Evolutionary conservation across 176 grass and related monocot genomes (phyloP).

Genomic region (Triticum turgidum): DNA sequence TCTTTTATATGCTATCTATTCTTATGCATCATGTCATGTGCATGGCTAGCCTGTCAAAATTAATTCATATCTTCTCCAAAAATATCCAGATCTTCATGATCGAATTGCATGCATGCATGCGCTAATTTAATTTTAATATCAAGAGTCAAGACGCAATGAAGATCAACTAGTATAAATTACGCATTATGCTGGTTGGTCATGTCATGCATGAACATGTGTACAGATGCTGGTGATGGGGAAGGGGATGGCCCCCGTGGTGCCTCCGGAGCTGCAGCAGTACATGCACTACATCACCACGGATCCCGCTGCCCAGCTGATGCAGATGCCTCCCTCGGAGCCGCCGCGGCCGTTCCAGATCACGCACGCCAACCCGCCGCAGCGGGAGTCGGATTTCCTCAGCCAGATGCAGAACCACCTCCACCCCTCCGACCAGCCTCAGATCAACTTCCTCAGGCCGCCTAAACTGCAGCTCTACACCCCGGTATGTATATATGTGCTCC

Average conservation of each 20-base stretch:
- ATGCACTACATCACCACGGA: slow-evolving; percentile 52
- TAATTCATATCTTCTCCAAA: background rate
- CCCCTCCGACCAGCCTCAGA: slow-evolving; percentile 39
- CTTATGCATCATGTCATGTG: background rate
- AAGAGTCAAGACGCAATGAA: background rate
- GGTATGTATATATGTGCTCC: background rate
- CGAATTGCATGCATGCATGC: background rate
- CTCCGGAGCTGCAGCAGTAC: slow-evolving; percentile 68
- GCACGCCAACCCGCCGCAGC: slow-evolving; percentile 18
- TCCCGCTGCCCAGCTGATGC: slow-evolving; percentile 18
- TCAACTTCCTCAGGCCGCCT: slow-evolving; percentile 52
- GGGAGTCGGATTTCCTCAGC: slow-evolving; percentile 53
- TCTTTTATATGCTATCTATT: background rate
- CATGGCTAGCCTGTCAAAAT: background rate
- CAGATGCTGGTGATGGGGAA: slow-evolving; percentile 80
- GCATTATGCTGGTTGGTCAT: background rate
- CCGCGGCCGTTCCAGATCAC: slow-evolving; percentile 51
- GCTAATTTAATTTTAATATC: background rate
- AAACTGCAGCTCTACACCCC: slow-evolving; percentile 43
- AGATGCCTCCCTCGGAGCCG: slow-evolving; percentile 40
- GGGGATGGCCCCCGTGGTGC: slow-evolving; percentile 68
- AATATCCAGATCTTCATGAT: background rate
- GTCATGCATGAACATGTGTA: background rate
- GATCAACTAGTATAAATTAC: background rate
- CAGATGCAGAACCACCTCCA: slow-evolving; percentile 54